Evolutionary conservation across 768 basidiomycete genomes (phyloP).

Genomic region (Phaeolepiota aurea): DNA sequence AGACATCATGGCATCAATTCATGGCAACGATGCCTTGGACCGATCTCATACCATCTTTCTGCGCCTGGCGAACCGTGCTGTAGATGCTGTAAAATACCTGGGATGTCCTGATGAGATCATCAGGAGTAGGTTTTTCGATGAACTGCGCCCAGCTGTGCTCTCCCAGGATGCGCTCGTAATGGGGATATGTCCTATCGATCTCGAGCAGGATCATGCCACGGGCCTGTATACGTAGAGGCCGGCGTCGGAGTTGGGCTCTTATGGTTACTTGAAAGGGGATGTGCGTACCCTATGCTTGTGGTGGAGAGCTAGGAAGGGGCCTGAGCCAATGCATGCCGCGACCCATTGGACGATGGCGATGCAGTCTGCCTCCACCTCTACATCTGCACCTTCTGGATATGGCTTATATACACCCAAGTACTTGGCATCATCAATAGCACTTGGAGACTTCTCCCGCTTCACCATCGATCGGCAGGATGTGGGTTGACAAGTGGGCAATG

Average conservation of each 20-base stretch:
- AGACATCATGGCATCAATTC: not conserved
- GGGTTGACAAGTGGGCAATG: too few species aligned
- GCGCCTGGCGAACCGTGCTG: conserved; percentile 28
- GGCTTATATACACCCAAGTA: conserved; percentile 40
- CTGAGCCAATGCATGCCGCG: conserved; percentile 29
- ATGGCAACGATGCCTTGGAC: too few species aligned
- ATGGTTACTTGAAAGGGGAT: too few species aligned
- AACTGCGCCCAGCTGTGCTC: conserved; percentile 44
- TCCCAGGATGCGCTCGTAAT: conserved; percentile 32
- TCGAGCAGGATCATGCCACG: conserved; percentile 43
- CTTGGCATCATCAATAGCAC: conserved; percentile 33
- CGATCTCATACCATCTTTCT: conserved; percentile 37
- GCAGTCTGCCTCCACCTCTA: conserved; percentile 29
- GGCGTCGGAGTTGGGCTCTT: too few species aligned
- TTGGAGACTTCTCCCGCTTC: conserved; percentile 30
- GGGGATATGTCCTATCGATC: conserved; percentile 26
- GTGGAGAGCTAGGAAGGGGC: conserved; percentile 32
- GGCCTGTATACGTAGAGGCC: too few species aligned
- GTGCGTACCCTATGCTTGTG: conserved; percentile 38
- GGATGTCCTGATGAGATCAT: conserved; percentile 27
- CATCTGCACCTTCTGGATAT: conserved; percentile 41
- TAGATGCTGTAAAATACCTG: conserved; percentile 37
- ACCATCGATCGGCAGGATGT: too few species aligned
- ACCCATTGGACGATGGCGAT: conserved; percentile 38
- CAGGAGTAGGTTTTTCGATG: conserved; percentile 25